Percentiles rank a stretch among this genome's conserved stretches.
These are phyloP conservation scores for Boletus patriciae DNA, from an alignment of 768 basidiomycete species.

Conservation along the genomic window DNA sequence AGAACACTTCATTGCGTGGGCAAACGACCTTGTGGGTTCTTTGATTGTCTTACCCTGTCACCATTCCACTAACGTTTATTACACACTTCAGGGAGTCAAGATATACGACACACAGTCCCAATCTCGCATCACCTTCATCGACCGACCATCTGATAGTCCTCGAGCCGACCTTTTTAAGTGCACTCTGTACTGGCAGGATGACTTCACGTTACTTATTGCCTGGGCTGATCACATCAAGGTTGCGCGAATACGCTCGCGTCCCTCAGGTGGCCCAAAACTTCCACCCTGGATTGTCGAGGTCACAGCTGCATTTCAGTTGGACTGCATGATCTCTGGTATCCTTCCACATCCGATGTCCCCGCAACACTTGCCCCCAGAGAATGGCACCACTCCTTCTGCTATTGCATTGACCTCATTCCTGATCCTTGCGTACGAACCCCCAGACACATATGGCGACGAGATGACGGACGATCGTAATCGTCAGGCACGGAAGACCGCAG, in stretches of 20 bases:
- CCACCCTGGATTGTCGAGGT: slow-evolving; percentile 79
- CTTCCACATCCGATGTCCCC: slow-evolving; percentile 64
- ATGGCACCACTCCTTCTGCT: slow-evolving; percentile 21
- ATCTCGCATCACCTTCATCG: slow-evolving; percentile 80
- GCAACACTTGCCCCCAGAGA: slow-evolving; percentile 17
- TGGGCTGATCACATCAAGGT: slow-evolving; percentile 96
- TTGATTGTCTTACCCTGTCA: not conserved
- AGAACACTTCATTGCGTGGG: slow-evolving; percentile 89
- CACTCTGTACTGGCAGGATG: slow-evolving; percentile 89
- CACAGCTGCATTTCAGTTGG: slow-evolving; percentile 87
- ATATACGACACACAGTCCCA: slow-evolving; percentile 84
- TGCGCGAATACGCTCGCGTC: slow-evolving; percentile 69
- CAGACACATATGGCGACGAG: slow-evolving; percentile 68
- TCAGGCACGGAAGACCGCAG: slow-evolving; percentile 81
- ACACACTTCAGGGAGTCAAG: slow-evolving; percentile 74
- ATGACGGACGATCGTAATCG: slow-evolving; percentile 67
- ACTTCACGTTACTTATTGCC: slow-evolving; percentile 82
- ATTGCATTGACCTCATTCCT: slow-evolving; percentile 68
- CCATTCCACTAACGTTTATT: not conserved
- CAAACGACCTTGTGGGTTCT: slow-evolving; percentile 79
- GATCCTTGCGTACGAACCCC: slow-evolving; percentile 81
- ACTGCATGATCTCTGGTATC: slow-evolving; percentile 94
- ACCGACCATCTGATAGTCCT: slow-evolving; percentile 78
- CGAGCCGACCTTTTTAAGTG: slow-evolving; percentile 95
- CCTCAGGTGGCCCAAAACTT: slow-evolving; percentile 46